phyloP scores from a whole-genome alignment of 768 basidiomycete species.

The Piloderma croceum region DNA sequence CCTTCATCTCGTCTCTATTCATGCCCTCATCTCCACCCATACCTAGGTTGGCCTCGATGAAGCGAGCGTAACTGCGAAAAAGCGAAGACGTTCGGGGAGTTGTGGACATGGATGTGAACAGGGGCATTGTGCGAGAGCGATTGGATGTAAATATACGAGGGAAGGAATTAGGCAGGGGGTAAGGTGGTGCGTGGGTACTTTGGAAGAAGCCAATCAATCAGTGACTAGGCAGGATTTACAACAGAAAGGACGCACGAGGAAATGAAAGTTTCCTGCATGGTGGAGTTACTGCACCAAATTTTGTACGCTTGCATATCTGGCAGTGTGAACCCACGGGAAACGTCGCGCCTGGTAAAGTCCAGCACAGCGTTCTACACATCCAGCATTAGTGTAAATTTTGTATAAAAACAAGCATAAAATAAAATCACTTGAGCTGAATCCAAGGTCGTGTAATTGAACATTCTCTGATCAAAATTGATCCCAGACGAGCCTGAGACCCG shows the following conservation, averaged over 20 bases:
- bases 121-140: constrained; percentile 15
- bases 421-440: too few species aligned
- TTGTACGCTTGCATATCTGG: constrained; percentile 32
- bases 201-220: constrained; percentile 6
- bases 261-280: constrained; percentile 26
- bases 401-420: too few species aligned
- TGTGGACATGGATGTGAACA: constrained; percentile 4
- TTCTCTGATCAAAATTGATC: constrained; percentile 23
- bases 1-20: constrained; percentile 51
- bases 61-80: constrained; percentile 4
- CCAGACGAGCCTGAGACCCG: too few species aligned
- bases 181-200: constrained; percentile 51
- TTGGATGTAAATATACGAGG: constrained; percentile 43
- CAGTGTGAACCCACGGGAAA: constrained; percentile 55
- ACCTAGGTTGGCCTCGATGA: constrained; percentile 14
- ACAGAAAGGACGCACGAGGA: constrained; percentile 30
- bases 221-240: constrained; percentile 2
- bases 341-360: too few species aligned
- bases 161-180: constrained; percentile 58
- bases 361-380: too few species aligned
- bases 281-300: constrained; percentile 30
- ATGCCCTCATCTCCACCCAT: constrained; percentile 40
- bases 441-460: constrained; percentile 39
- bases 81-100: constrained; percentile 8
- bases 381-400: too few species aligned